Evolutionary conservation across 768 basidiomycete species (phyloP), one percentile per base, ranked within the genome.

Genomic region (Termitomyces sp.): DNA sequence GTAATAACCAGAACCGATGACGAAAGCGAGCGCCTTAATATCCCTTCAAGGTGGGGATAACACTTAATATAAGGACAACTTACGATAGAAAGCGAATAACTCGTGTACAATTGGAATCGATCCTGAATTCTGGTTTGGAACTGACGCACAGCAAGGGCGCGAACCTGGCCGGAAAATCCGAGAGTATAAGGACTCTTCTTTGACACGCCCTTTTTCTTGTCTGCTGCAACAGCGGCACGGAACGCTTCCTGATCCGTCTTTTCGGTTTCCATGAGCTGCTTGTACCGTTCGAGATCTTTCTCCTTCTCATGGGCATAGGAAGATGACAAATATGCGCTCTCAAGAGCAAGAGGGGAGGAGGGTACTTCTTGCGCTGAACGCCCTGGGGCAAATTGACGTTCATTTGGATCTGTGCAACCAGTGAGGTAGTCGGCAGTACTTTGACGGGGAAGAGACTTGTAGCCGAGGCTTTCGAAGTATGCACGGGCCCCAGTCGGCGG

Each of bases 391-490:
- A 89, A 87, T 67, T 86, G 87, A 26, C 93, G 88, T 73, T 96
- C 92, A 64, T 93, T 91, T 0, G 86, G 81, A 65, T 92, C 90
- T 2, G 94, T 89, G 70, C 86, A 88, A 6, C 87, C 87, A 22
- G 90, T 90, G 22, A 94, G 79, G 69, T 90, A 94, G 68, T 94
- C 92, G 10, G 92, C 84, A 15, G 89, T 90, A 62, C 85, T 91
- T 70, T 94, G 92, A 39, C 92, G 85, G 55, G 89, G 87, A 26
- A 90, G 82, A 20, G 88, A 60, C 37, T 81, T 81, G 71, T 85
- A 92, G 18, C 92, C 91, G 44, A 92, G 73, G 31, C 71, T 70
- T 62, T 90, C 82, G 64, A 97, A 94, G 73, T 95, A 95, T 1
- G 73, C 73, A 16, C 90, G 83, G 16, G 94, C 94, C 59, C 87